Evolutionary conservation across 345 rosid species (phyloP).

Genomic region (Melastoma malabathricum): DNA sequence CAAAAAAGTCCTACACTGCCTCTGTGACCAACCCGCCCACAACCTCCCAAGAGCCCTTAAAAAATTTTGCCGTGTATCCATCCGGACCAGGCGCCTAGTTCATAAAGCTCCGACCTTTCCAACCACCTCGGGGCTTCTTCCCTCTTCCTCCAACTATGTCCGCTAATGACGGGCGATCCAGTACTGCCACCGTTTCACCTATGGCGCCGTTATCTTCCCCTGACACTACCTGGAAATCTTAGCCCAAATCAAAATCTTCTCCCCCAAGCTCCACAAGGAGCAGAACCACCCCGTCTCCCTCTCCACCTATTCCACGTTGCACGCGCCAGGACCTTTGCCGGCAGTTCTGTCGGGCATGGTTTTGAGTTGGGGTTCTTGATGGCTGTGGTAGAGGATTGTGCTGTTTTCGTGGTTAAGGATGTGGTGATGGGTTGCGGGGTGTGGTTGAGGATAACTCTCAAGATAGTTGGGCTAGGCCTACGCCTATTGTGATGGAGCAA

Average conservation of each 20-base stretch:
- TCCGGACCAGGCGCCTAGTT: too few species aligned
- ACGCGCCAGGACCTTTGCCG: slow-evolving; percentile 50
- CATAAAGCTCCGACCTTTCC: too few species aligned
- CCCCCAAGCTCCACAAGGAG: slow-evolving; percentile 30
- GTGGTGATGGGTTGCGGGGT: slow-evolving; percentile 48
- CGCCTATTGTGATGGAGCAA: slow-evolving; percentile 90
- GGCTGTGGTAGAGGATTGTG: slow-evolving; percentile 60
- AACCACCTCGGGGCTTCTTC: too few species aligned
- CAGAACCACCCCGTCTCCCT: slow-evolving; percentile 43
- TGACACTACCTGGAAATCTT: slow-evolving; percentile 32
- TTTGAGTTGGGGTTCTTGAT: slow-evolving; percentile 70
- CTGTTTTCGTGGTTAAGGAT: slow-evolving; percentile 60
- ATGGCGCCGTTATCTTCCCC: slow-evolving; percentile 73
- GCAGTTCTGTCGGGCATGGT: slow-evolving; percentile 77
- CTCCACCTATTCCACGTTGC: slow-evolving; percentile 57
- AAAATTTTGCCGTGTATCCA: too few species aligned
- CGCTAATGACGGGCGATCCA: slow-evolving; percentile 92
- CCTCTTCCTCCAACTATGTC: slow-evolving; percentile 37
- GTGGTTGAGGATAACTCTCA: slow-evolving; percentile 36
- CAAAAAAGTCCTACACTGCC: too few species aligned
- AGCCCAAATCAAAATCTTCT: slow-evolving; percentile 13
- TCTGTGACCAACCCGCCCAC: too few species aligned
- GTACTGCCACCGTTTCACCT: slow-evolving; percentile 91
- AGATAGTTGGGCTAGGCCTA: slow-evolving; percentile 54
- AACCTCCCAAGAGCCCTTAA: too few species aligned